phyloP scores from a whole-genome alignment of 768 basidiomycete species.

The Suillus americanus region DNA sequence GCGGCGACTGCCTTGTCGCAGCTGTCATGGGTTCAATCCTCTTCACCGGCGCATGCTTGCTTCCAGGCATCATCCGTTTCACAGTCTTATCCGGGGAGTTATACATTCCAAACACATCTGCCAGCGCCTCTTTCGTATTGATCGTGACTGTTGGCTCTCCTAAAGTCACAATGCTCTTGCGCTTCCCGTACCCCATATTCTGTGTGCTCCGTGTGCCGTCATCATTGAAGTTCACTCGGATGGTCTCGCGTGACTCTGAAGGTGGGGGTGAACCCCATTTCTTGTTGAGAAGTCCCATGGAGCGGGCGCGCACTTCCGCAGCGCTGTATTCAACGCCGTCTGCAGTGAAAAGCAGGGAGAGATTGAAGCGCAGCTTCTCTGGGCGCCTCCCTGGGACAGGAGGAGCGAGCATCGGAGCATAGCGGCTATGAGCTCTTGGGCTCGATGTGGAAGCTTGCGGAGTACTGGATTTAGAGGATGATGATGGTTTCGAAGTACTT shows the following conservation, averaged over 20 bases:
- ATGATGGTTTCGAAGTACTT: conserved; percentile 12
- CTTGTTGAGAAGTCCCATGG: conserved; percentile 81
- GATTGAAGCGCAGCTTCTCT: conserved; percentile 69
- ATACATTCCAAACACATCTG: conserved; percentile 95
- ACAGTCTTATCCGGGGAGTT: conserved; percentile 84
- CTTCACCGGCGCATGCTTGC: conserved; percentile 71
- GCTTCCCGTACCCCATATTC: conserved; percentile 37
- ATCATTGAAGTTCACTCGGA: conserved; percentile 59
- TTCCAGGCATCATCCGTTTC: conserved; percentile 54
- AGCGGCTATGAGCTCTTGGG: conserved; percentile 40
- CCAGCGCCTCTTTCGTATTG: conserved; percentile 93
- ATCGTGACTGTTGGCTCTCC: conserved; percentile 90
- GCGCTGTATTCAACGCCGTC: conserved; percentile 82
- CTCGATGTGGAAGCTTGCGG: conserved; percentile 36
- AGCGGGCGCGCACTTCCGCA: conserved; percentile 78
- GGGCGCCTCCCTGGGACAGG: conserved; percentile 66
- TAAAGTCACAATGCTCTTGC: conserved; percentile 46
- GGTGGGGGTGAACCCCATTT: conserved; percentile 75
- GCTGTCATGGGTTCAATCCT: conserved; percentile 59
- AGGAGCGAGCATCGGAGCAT: conserved; percentile 73
- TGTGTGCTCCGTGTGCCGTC: conserved; percentile 48
- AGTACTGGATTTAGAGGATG: conserved; percentile 17
- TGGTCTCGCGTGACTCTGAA: conserved; percentile 35
- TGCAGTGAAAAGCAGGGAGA: conserved; percentile 70
- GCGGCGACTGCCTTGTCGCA: conserved; percentile 30